A percentile compares a stretch with the other conserved stretches of the same genome.
These are phyloP conservation scores for Aspergillus eucalypticola DNA, from an alignment of 2,329 filamentous ascomycete genomes.

Conservation along the genomic window DNA sequence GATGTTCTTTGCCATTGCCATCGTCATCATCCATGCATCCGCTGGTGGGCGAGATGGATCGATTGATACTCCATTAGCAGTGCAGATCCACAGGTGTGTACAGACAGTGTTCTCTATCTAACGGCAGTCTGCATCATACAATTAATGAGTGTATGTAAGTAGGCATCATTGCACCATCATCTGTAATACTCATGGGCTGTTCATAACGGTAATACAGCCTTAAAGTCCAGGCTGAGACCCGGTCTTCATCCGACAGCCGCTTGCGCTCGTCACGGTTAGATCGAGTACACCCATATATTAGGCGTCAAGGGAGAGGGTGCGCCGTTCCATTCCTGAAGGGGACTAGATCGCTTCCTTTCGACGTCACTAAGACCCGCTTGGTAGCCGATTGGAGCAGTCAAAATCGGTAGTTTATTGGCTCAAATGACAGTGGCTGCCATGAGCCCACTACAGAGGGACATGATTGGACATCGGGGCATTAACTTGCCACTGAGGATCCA, in stretches of 20 bases:
- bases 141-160: no score
- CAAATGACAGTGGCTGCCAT: conserved; percentile 15
- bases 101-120: not conserved
- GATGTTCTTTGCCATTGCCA: not conserved
- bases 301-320: conserved; percentile 12
- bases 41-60: not conserved
- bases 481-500: conserved; percentile 24
- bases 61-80: not conserved
- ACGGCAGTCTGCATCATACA: not conserved
- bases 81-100: not conserved
- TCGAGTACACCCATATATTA: conserved; percentile 5
- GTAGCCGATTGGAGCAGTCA: conserved; percentile 15
- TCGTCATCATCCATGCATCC: not conserved
- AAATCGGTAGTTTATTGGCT: conserved; percentile 12
- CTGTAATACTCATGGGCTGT: not conserved
- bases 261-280: conserved; percentile 4
- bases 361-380: conserved; percentile 19
- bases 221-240: conserved; percentile 12
- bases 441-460: not conserved
- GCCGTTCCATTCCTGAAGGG: conserved; percentile 6
- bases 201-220: conserved; percentile 4
- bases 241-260: conserved; percentile 14
- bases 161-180: conserved; percentile 2
- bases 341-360: conserved; percentile 15
- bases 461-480: conserved; percentile 16